Percentiles rank a stretch among this genome's conserved stretches.
These are phyloP conservation scores for Gastrolobium villosum DNA, from an alignment of 306 rosid genomes.

Conservation along the genomic window DNA sequence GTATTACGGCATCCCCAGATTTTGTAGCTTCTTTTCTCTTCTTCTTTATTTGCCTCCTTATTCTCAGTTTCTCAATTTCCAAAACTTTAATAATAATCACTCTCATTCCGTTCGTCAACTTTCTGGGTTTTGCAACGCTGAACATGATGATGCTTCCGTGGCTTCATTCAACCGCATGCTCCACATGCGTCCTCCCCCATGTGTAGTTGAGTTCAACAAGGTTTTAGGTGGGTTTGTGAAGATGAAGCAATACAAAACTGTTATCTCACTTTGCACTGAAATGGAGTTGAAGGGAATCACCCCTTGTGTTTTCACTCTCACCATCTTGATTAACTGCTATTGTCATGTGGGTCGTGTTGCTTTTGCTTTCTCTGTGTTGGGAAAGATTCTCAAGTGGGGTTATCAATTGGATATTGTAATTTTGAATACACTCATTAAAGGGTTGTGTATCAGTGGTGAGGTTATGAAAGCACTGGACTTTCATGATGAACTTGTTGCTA, in stretches of 20 bases:
- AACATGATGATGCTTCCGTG: not conserved
- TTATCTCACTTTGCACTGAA: not conserved
- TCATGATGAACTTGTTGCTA: slow-evolving; percentile 12
- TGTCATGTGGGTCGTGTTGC: slow-evolving; percentile 9
- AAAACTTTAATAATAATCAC: too few species aligned
- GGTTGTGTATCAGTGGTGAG: slow-evolving; percentile 13
- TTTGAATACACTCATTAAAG: slow-evolving; percentile 17
- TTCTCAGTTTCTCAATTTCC: not conserved
- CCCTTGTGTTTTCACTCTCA: slow-evolving; percentile 39
- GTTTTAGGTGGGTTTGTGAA: not conserved
- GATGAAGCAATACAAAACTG: not conserved
- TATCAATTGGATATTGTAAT: not conserved
- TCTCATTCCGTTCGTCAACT: not conserved
- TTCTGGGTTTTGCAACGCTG: not conserved
- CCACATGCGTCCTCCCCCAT: not conserved
- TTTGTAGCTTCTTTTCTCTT: slow-evolving; percentile 24
- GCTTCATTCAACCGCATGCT: not conserved
- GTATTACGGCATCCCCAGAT: not conserved
- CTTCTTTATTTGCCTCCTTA: not conserved
- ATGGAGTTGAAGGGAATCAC: slow-evolving; percentile 6
- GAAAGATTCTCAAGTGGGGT: slow-evolving; percentile 28
- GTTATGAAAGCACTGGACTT: slow-evolving; percentile 27
- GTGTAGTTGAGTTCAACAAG: not conserved
- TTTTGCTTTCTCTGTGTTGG: slow-evolving; percentile 28
- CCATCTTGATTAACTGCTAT: slow-evolving; percentile 37